Base-by-base conservation (phyloP, 164 flowering plant genomes). In the Sedum album region DNA sequence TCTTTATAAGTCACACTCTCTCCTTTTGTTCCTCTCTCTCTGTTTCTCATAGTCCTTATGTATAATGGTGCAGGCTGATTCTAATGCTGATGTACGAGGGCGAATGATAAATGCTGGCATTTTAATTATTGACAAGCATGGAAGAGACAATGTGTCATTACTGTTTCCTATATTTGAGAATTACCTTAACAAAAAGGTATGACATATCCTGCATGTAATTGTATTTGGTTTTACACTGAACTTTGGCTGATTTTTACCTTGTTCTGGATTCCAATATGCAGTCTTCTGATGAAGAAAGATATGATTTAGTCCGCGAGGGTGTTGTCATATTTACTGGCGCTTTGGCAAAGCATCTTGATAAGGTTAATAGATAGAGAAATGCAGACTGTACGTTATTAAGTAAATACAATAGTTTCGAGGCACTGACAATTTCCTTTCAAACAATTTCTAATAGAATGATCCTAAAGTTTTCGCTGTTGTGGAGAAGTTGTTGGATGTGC, bases 91-190 rank as follows among this genome's bases (percentile, higher is more conserved):
- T 85, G 98, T 95, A 74, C 88, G 99, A 42, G 97, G 90, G 60
- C 86, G 98, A 76, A 95, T 95, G 99, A 86, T 95, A 65, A 85
- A 90, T 83, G 97, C 98, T 79, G 99, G 99, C 53, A 86, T 95
- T 46, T 33, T 85, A 79, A 88, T 95, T 64, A 86, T 95, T 75
- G 97, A 95, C 73, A 92, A 83, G 81, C 97, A 90, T 79, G 99
- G 99, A 31, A 85, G 65, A 73, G 95, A 90, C 18, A 95, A 86
- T 76, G 97, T 95, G 31, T 76, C 97, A n/a, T 78, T 95, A 82
- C 75, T 95, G 23, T 95, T 95, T 76, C 99, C 99, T 36, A 95
- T 95, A 30, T 95, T 95, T 79, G 99, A 95, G 77, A 95, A 95
- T 80, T 95, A 89, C 81, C 76, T 95, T 31, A 92, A 90, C 81